Evolutionary conservation across 1,284 basidiomycete genomes (phyloP).

Genomic region (Cystobasidiaceae sp.): DNA sequence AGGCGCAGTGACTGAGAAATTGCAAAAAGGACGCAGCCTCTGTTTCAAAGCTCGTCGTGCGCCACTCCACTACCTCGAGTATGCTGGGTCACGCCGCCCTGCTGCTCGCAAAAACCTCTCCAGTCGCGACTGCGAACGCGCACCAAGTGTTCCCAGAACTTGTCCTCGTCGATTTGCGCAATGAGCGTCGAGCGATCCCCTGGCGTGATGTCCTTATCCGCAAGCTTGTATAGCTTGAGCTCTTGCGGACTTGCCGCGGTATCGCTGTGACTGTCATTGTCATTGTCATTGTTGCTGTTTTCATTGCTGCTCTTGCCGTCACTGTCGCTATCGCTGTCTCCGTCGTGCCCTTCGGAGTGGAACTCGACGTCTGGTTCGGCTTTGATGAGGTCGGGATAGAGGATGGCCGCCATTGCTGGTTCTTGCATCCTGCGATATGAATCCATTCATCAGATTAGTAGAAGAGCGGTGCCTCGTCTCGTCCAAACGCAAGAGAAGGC

Average conservation of each 20-base stretch:
- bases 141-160: slow-evolving; percentile 15
- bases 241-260: too few relatives aligned
- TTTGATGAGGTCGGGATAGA: not conserved
- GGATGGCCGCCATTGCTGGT: slow-evolving; percentile 9
- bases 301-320: too few relatives aligned
- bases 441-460: not conserved
- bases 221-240: not conserved
- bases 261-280: too few relatives aligned
- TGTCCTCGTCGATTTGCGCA: not conserved
- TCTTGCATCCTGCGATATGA: slow-evolving; percentile 5
- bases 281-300: too few relatives aligned
- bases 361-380: slow-evolving; percentile 21
- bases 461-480: not conserved
- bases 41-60: slow-evolving; percentile 11
- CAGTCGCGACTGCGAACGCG: slow-evolving; percentile 11
- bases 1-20: too few relatives aligned
- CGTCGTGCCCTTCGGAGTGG: not conserved
- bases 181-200: slow-evolving; percentile 18
- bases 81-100: not conserved
- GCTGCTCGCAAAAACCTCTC: not conserved
- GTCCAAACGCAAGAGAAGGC: too few relatives aligned
- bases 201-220: not conserved
- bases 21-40: not conserved
- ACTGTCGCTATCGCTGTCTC: not conserved
- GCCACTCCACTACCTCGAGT: not conserved